These are phyloP conservation scores for Jaltomata sinuosa DNA, from an alignment of 257 asterid species.

Conservation along the genomic window DNA sequence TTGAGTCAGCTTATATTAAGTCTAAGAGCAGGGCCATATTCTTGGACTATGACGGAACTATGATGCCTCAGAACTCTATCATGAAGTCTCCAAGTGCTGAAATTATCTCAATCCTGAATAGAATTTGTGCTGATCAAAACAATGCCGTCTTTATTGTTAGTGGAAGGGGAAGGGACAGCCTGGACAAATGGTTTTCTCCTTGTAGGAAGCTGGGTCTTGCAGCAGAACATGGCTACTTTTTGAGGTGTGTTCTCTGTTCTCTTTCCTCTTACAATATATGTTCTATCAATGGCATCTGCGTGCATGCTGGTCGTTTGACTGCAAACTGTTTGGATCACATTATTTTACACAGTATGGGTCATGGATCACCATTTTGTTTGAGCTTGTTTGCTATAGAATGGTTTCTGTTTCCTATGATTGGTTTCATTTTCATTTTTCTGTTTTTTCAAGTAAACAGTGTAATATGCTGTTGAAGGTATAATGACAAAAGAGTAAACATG, in stretches of 20 bases:
- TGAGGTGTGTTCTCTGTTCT: conserved; percentile 36
- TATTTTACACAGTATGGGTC: not conserved
- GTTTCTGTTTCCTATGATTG: not conserved
- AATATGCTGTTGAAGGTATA: not conserved
- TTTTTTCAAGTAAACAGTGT: not conserved
- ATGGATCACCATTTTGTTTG: not conserved
- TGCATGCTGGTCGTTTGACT: not conserved
- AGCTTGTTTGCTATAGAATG: not conserved
- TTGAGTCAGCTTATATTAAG: conserved; percentile 50
- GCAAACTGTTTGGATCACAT: not conserved
- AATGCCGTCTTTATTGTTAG: conserved; percentile 66
- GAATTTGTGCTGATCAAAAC: conserved; percentile 43
- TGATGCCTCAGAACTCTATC: conserved; percentile 63
- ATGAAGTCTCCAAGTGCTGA: conserved; percentile 53
- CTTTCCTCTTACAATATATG: not conserved
- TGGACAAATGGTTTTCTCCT: conserved; percentile 62
- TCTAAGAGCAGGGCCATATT: conserved; percentile 62
- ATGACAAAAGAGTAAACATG: not conserved
- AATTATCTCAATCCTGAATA: conserved; percentile 53
- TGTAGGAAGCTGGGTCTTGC: conserved; percentile 71
- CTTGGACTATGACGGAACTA: conserved; percentile 79
- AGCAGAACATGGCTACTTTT: conserved; percentile 78
- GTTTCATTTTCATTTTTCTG: not conserved
- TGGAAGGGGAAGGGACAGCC: conserved; percentile 71
- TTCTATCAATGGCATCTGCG: not conserved